Base-by-base conservation (phyloP, 2,329 filamentous ascomycete genomes). In the Aureobasidium sp. region DNA sequence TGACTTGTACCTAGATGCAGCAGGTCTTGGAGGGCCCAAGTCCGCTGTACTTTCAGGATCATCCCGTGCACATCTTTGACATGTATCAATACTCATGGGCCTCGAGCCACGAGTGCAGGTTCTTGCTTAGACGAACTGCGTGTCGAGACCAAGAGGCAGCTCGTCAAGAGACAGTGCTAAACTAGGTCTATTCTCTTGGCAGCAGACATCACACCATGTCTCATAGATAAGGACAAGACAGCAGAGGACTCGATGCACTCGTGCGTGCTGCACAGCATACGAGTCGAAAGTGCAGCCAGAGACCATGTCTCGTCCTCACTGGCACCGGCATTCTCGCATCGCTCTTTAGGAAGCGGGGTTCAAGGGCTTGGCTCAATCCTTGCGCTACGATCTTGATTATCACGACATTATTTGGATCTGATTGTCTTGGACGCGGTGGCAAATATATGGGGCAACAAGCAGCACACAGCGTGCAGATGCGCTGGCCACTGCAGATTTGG, bases 161-260 rank as follows among this genome's bases (percentile, higher is more conserved):
- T 37, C 31, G 3, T 29, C 52, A 56, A 44, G 8, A 20, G 22
- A 42, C 11, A 12, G 37, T 39, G n/a, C 20, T 44, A 44, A 27
- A 56, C 37, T 17, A 31, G 8, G 17, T 29, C 31, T 8, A 29
- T 36, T n/a, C 1, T 14, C 41, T 48, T 58, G 55, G 42, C 55
- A 25, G 42, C 55, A 37, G 42, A 20, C 8, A 58, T 58, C 55
- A 58, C 39, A 48, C 27, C 55, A 58, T 48, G 42, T 58, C 42
- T 58, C n/a, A 58, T 31, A 27, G 42, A 39, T 39, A 58, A 29
- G 55, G 42, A 45, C 5, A 51, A 51, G n/a, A 51, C 49, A 25
- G 8, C 36, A 34, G 25, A 44, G 8, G 5, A 42, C 37, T 31
- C 25, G 37, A 29, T 34, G 51, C 42, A 17, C 29, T 41, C 36